Evolutionary conservation across 495 filamentous ascomycete species (phyloP).

Genomic region (Parachaetomium inaequale): DNA sequence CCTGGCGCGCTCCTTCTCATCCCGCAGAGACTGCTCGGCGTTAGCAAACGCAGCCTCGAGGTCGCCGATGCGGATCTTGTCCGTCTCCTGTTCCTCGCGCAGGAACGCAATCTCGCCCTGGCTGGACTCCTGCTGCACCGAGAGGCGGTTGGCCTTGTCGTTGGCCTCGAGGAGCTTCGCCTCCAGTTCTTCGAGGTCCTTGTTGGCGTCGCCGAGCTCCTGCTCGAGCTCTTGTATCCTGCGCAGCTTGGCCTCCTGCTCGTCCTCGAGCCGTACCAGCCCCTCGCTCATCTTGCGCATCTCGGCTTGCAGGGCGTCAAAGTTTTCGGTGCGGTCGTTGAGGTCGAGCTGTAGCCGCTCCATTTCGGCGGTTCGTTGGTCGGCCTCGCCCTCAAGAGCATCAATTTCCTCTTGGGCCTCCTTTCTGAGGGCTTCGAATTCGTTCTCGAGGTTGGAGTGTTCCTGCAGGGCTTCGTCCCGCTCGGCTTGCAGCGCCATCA

Average conservation of each 20-base stretch:
- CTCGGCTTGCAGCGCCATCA: slow-evolving; percentile 77
- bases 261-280: slow-evolving; percentile 81
- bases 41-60: slow-evolving; percentile 76
- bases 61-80: slow-evolving; percentile 97
- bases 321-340: slow-evolving; percentile 72
- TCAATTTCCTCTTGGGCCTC: slow-evolving; percentile 84
- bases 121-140: slow-evolving; percentile 85
- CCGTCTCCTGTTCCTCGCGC: slow-evolving; percentile 92
- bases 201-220: slow-evolving; percentile 69
- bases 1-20: slow-evolving; percentile 72
- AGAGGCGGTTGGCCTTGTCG: slow-evolving; percentile 77
- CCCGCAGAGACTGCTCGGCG: slow-evolving; percentile 64
- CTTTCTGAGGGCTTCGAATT: slow-evolving; percentile 71
- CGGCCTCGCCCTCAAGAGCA: slow-evolving; percentile 72
- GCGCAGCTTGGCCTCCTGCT: slow-evolving; percentile 60
- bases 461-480: slow-evolving; percentile 78
- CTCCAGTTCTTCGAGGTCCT: slow-evolving; percentile 73
- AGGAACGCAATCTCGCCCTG: slow-evolving; percentile 94
- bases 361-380: slow-evolving; percentile 68
- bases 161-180: slow-evolving; percentile 73
- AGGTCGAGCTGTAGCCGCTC: slow-evolving; percentile 66
- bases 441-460: slow-evolving; percentile 73
- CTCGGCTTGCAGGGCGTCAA: slow-evolving; percentile 79
- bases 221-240: slow-evolving; percentile 69
- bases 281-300: slow-evolving; percentile 86